Evolutionary conservation across 1,284 basidiomycete genomes (phyloP).

Genomic region (Trametes polyzona): DNA sequence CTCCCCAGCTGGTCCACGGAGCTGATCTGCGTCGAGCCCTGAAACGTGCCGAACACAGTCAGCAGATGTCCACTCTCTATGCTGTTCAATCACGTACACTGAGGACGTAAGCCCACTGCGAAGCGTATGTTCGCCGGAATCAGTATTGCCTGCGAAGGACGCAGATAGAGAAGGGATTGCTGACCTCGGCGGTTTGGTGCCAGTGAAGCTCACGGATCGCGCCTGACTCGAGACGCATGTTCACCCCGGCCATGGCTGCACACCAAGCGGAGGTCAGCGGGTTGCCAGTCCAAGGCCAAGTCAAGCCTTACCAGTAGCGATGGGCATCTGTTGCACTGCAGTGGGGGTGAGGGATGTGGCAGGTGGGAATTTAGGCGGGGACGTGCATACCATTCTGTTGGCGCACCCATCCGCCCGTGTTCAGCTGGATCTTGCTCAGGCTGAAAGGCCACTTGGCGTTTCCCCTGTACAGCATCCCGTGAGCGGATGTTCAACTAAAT

Average conservation of each 20-base stretch:
- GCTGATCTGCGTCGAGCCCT: constrained; percentile 66
- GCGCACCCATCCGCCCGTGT: constrained; percentile 72
- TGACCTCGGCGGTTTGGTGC: constrained; percentile 66
- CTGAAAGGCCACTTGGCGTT: constrained; percentile 74
- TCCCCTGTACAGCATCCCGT: constrained; percentile 34
- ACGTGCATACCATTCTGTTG: constrained; percentile 56
- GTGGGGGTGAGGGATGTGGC: background rate
- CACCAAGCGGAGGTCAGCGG: background rate
- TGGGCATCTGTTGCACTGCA: constrained; percentile 59
- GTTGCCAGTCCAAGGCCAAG: background rate
- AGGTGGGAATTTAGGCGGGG: background rate
- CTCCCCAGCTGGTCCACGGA: constrained; percentile 60
- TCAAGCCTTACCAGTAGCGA: constrained; percentile 50
- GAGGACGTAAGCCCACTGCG: constrained; percentile 65
- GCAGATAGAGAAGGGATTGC: constrained; percentile 1
- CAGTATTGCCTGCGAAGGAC: background rate
- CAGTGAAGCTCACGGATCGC: constrained; percentile 72
- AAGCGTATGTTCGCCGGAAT: background rate
- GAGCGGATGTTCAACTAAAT: background rate
- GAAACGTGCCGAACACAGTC: background rate
- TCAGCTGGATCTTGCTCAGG: constrained; percentile 65
- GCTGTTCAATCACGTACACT: constrained; percentile 39
- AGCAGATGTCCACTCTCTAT: background rate
- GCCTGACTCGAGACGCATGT: constrained; percentile 67
- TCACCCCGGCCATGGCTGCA: constrained; percentile 61